phyloP scores from a whole-genome alignment of 495 filamentous ascomycete genomes.

The Terfezia claveryi region DNA sequence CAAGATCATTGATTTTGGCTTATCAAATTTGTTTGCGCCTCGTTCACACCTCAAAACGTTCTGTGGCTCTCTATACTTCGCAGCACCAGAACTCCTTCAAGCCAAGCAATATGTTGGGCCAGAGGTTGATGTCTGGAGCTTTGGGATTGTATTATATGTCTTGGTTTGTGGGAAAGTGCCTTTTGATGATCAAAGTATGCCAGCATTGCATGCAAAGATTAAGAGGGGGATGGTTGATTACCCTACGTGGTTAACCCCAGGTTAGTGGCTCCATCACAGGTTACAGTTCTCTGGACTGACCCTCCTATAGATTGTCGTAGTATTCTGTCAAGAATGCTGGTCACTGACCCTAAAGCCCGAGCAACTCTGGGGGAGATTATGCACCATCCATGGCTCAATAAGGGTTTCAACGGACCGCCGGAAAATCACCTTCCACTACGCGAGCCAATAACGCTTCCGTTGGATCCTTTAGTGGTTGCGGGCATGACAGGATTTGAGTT shows the following conservation, averaged over 20 bases:
- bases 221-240: constrained; percentile 95
- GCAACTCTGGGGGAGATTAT: constrained; percentile 81
- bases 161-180: constrained; percentile 95
- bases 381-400: constrained; percentile 92
- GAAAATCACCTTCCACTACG: constrained; percentile 75
- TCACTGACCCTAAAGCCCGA: constrained; percentile 75
- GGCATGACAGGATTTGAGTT: constrained; percentile 99
- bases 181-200: constrained; percentile 99
- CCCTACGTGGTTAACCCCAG: constrained; percentile 71
- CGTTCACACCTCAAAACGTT: constrained; percentile 80
- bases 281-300: background rate
- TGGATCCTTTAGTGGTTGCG: constrained; percentile 62
- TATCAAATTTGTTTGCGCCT: constrained; percentile 91
- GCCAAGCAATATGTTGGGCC: constrained; percentile 87
- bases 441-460: constrained; percentile 62
- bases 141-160: constrained; percentile 97
- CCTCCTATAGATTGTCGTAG: constrained; percentile 57
- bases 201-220: constrained; percentile 93
- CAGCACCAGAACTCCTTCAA: constrained; percentile 83
- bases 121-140: constrained; percentile 97
- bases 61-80: constrained; percentile 95
- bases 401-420: constrained; percentile 64
- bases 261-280: constrained; percentile 28
- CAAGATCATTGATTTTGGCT: constrained; percentile 97
- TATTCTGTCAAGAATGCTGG: constrained; percentile 87